Evolutionary conservation across 129 eudicot genomes (phyloP).

Genomic region (Chrysanthemum makinoi): DNA sequence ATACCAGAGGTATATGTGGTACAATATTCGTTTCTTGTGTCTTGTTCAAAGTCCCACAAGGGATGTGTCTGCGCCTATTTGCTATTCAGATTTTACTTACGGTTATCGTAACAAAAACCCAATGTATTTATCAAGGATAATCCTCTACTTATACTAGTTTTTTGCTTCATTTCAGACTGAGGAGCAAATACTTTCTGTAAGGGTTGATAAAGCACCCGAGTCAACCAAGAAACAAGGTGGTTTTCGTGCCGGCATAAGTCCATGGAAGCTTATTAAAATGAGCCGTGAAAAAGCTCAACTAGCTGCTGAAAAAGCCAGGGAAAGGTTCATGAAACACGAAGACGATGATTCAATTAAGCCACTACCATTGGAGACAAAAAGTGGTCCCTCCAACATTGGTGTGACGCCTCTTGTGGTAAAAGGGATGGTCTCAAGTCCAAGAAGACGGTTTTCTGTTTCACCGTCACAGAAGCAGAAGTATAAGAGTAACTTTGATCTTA

Average conservation of each 20-base stretch:
- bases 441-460: constrained; percentile 76
- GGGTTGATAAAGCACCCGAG: constrained; percentile 59
- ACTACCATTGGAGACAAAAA: constrained; percentile 66
- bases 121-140: background rate
- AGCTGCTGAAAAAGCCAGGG: constrained; percentile 83
- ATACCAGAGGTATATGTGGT: constrained; percentile 31
- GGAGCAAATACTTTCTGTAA: constrained; percentile 9
- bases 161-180: background rate
- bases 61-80: background rate
- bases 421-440: constrained; percentile 65
- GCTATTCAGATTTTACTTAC: too few species aligned
- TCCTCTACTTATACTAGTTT: too few species aligned
- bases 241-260: constrained; percentile 77
- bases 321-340: constrained; percentile 52
- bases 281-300: constrained; percentile 74
- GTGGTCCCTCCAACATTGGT: constrained; percentile 41
- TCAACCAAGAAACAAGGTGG: constrained; percentile 50
- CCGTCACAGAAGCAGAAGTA: constrained; percentile 67
- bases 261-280: constrained; percentile 87
- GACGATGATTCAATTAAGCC: constrained; percentile 55
- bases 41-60: too few species aligned
- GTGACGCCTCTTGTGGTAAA: constrained; percentile 42
- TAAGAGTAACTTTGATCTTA: constrained; percentile 71
- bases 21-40: background rate
- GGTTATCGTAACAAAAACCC: background rate